phyloP scores from a whole-genome alignment of 106 monocot genomes.

The Posidonia australis region DNA sequence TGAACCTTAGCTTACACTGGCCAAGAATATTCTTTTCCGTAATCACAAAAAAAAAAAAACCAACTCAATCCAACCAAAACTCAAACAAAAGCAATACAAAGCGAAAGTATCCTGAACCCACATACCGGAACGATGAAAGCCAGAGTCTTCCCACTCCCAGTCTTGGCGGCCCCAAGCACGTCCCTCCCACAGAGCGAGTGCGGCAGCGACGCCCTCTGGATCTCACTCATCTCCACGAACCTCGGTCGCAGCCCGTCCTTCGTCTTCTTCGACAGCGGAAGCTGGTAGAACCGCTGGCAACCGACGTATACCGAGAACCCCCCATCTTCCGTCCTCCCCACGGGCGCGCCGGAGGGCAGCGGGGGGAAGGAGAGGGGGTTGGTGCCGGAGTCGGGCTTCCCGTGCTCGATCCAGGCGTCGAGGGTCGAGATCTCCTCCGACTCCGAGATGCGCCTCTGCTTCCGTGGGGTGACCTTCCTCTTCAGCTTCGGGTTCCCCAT shows the following conservation, averaged over 20 bases:
- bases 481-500: not conserved
- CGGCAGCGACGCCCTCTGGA: slow-evolving; percentile 85
- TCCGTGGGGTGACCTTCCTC: slow-evolving; percentile 6
- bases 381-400: slow-evolving; percentile 48
- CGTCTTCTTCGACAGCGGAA: slow-evolving; percentile 78
- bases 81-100: not conserved
- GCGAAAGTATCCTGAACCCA: not conserved
- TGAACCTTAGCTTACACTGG: too few relatives aligned
- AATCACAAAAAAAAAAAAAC: too few relatives aligned
- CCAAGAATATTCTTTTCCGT: too few relatives aligned
- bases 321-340: slow-evolving; percentile 21
- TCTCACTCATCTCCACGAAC: slow-evolving; percentile 38
- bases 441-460: slow-evolving; percentile 49
- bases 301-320: slow-evolving; percentile 48
- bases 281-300: slow-evolving; percentile 51
- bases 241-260: slow-evolving; percentile 55
- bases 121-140: slow-evolving; percentile 77
- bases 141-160: slow-evolving; percentile 63
- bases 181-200: slow-evolving; percentile 64
- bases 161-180: slow-evolving; percentile 70
- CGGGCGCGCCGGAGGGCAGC: slow-evolving; percentile 30
- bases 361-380: slow-evolving; percentile 55
- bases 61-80: not conserved
- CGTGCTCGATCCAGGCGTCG: slow-evolving; percentile 65
- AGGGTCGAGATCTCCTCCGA: slow-evolving; percentile 58